Base-by-base conservation (phyloP, 805 yeast species). In the Ogataea pilisensis region DNA sequence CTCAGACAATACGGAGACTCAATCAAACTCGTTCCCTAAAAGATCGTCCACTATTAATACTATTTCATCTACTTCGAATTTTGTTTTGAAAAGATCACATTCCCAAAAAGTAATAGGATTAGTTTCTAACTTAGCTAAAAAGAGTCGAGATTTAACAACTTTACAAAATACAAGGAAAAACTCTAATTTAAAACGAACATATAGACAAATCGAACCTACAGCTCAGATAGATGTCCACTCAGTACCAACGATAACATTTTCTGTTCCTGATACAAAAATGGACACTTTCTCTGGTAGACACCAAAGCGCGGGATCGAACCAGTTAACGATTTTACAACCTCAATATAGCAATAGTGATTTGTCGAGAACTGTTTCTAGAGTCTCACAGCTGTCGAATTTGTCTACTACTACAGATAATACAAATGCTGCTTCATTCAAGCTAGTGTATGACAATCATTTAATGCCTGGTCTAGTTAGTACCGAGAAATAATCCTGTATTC, bases 361-460 rank as follows among this genome's bases (percentile, higher is more conserved):
- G 14, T 31, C 42, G 14, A 34, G 43, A 28, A 28, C 45, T 14
- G 7, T 28, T 12, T 38, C 50, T 19, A 34, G 44, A 28, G 19
- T 18, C 11, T 37, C 44, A 20, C 29, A 41, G 24, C 18, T 33
- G 20, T 36, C 45, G n/a, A 26, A 36, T 19, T 29, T 30, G 11
- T 34, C 45, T 5, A 37, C 35, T 7, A 29, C 43, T 5, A 35
- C 50, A 1, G 49, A 42, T 25, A 37, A 39, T 8, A 32, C 35
- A 19, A 37, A 36, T 28, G 35, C 37, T 13, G 13, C 35, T 22
- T 11, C 31, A 19, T 31, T 45, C 34, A 37, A 24, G 20, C 20
- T 50, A 4, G 50, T 45, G 5, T 31, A 25, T 29, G 49, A 49
- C 33, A 40, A 36, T 17, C 46, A 38, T 31, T 27, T 49, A 8